Base-by-base conservation (phyloP, 2,329 filamentous ascomycete genomes). In the Neonectria sp. region DNA sequence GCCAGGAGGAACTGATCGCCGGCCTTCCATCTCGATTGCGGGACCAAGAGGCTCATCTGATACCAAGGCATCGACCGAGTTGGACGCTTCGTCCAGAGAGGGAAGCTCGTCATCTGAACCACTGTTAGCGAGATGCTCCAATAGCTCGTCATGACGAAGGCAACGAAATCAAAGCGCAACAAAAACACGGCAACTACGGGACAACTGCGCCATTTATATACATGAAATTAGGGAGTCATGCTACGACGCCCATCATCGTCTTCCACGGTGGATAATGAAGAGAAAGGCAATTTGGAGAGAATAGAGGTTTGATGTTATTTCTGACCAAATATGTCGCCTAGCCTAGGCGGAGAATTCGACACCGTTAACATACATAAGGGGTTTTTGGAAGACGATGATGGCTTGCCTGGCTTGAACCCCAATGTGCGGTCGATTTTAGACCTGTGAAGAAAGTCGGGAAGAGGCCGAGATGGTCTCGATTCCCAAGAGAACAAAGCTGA, bases 31-130 rank as follows among this genome's bases (percentile, higher is more conserved):
- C 31, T 66, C 69, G 43, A 46, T 58, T 60, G 68, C 31, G 56
- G 70, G 64, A 9, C 67, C 55, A 25, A 67, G 69, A 31, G 71
- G 73, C 11, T 88, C 82, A 75, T 93, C 91, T 25, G 90, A 88
- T 13, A 93, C 91, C 4, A 93, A 81, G 4, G 90, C 90, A 77
- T 93, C 91, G 46, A 93, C 88, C n/a, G 88, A 90, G 49, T 85
- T 84, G 3, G 85, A 86, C 13, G 86, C 90, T 71, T 91, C 90
- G 68, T 91, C 89, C 52, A 91, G 82, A 12, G 86, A 87, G 65
- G 85, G 83, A n/a, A 89, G 79, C 56, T 89, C 87, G 75, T 92
- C 90, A 80, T 92, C 91, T 93, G 82, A 72, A 76, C 74, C 76
- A 76, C 74, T 74, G 79, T 88, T 82, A 88, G 85, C 83, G 76